A percentile compares a stretch with the other conserved stretches of the same genome.
Conservation (phyloP, 2,329 filamentous ascomycete species). For the Penicillium psychrosexuale region DNA sequence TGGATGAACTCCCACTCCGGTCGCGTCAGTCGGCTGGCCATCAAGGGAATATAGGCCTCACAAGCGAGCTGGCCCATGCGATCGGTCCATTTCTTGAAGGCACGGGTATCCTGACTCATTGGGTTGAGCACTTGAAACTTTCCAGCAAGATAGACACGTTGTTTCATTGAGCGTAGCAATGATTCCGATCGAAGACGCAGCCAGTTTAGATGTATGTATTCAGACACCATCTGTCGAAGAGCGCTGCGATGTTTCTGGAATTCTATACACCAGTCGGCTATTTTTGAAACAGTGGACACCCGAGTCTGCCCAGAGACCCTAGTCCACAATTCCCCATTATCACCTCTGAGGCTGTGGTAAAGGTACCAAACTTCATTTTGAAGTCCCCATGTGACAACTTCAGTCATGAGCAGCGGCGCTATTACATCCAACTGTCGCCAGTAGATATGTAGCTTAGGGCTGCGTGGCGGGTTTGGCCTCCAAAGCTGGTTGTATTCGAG, state of each 20-base stretch:
- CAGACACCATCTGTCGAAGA: not conserved
- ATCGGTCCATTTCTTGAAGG: constrained; percentile 20
- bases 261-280: not conserved
- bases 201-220: constrained; percentile 23
- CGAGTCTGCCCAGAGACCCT: not conserved
- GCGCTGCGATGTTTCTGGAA: constrained; percentile 5
- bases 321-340: constrained; percentile 5
- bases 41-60: not conserved
- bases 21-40: not conserved
- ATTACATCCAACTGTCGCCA: constrained; percentile 31
- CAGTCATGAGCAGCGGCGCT: constrained; percentile 15
- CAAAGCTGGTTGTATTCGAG: constrained; percentile 8
- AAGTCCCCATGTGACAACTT: not conserved
- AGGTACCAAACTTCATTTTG: constrained; percentile 13
- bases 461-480: constrained; percentile 1
- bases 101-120: constrained; percentile 18
- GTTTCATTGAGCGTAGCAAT: constrained; percentile 15
- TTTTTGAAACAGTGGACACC: too few species aligned
- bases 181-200: constrained; percentile 23
- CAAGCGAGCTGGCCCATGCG: not conserved
- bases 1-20: not conserved
- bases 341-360: constrained; percentile 4
- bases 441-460: constrained; percentile 16
- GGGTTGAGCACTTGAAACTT: constrained; percentile 18
- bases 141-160: constrained; percentile 13